Percentiles rank a stretch among this genome's conserved stretches.
These are phyloP conservation scores for Colletotrichum shisoi DNA, from an alignment of 2,329 filamentous ascomycete genomes.

Conservation along the genomic window DNA sequence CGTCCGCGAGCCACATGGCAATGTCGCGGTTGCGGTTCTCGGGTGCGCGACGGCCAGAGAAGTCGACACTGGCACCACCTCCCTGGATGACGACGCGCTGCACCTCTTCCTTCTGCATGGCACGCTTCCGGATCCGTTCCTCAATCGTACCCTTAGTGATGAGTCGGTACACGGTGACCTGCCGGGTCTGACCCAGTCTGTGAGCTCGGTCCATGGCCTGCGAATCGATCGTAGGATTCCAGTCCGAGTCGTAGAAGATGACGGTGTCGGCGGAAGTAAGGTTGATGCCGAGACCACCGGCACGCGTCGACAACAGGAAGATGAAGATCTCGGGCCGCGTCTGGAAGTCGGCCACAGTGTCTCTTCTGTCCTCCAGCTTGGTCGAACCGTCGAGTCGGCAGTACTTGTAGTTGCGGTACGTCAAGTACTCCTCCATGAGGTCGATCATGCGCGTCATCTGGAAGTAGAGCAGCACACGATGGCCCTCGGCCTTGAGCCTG, in stretches of 20 bases:
- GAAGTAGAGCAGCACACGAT: slow-evolving; percentile 97
- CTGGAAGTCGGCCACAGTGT: slow-evolving; percentile 97
- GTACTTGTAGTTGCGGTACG: slow-evolving; percentile 99
- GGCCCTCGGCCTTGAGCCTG: slow-evolving; percentile 88
- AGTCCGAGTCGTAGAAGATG: slow-evolving; percentile 99
- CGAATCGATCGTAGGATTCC: slow-evolving; percentile 98
- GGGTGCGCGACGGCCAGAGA: slow-evolving; percentile 85
- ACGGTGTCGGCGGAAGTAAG: slow-evolving; percentile 95
- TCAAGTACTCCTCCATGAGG: slow-evolving; percentile 98
- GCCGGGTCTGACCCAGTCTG: slow-evolving; percentile 92
- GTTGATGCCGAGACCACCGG: slow-evolving; percentile 97
- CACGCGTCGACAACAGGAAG: slow-evolving; percentile 93
- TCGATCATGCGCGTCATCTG: slow-evolving; percentile 99
- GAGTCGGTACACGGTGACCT: slow-evolving; percentile 96
- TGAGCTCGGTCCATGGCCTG: slow-evolving; percentile 99
- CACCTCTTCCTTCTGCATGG: slow-evolving; percentile 97
- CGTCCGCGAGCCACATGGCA: slow-evolving; percentile 97
- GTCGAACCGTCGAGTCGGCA: slow-evolving; percentile 95
- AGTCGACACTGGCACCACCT: slow-evolving; percentile 90
- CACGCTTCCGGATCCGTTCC: slow-evolving; percentile 95
- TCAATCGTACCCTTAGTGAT: slow-evolving; percentile 97
- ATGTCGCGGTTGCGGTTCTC: slow-evolving; percentile 98
- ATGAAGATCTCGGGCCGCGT: slow-evolving; percentile 94
- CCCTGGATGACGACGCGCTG: slow-evolving; percentile 96
- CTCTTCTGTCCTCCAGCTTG: slow-evolving; percentile 93